Percentiles rank a stretch among this genome's conserved stretches.
These are phyloP conservation scores for Malassezia sp. DNA, from an alignment of 1,284 basidiomycete species.

Conservation along the genomic window DNA sequence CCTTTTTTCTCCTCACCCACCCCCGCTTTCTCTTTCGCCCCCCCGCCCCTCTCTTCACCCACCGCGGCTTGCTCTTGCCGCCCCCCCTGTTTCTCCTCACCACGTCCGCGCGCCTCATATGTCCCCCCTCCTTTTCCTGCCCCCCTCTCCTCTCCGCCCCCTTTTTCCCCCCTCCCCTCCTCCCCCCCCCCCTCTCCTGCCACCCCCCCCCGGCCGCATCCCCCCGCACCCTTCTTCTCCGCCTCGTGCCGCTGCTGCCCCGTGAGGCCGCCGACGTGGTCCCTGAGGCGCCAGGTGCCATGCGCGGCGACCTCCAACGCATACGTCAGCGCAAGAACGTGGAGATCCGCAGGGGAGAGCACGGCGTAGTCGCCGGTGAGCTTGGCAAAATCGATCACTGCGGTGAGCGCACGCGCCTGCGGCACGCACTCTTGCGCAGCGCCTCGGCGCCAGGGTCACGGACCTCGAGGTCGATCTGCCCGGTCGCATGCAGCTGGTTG, in stretches of 20 bases:
- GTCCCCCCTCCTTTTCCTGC: too few species aligned
- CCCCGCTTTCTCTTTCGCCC: too few species aligned
- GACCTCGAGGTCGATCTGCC: constrained; percentile 33
- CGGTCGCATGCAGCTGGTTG: constrained; percentile 26
- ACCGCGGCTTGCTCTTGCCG: too few species aligned
- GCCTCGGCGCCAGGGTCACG: constrained; percentile 36
- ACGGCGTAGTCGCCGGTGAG: constrained; percentile 94
- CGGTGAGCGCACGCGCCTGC: not conserved
- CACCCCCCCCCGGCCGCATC: too few species aligned
- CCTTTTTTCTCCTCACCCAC: too few species aligned
- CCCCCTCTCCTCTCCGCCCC: too few species aligned
- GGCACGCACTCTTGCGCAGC: constrained; percentile 15
- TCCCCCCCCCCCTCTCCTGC: too few species aligned
- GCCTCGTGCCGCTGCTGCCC: constrained; percentile 29
- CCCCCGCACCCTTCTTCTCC: not conserved
- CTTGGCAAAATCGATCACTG: constrained; percentile 81
- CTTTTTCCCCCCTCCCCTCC: too few species aligned
- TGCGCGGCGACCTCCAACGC: constrained; percentile 57
- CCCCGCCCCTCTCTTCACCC: too few species aligned
- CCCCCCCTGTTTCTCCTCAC: too few species aligned
- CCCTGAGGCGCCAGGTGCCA: constrained; percentile 51
- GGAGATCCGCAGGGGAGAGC: constrained; percentile 79
- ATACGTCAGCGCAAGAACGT: constrained; percentile 79
- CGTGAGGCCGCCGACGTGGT: constrained; percentile 46
- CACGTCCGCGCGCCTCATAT: too few species aligned